Evolutionary conservation across 2,329 filamentous ascomycete species (phyloP), one percentile per base, ranked within the genome.

Genomic region (Spiromastix sp.): DNA sequence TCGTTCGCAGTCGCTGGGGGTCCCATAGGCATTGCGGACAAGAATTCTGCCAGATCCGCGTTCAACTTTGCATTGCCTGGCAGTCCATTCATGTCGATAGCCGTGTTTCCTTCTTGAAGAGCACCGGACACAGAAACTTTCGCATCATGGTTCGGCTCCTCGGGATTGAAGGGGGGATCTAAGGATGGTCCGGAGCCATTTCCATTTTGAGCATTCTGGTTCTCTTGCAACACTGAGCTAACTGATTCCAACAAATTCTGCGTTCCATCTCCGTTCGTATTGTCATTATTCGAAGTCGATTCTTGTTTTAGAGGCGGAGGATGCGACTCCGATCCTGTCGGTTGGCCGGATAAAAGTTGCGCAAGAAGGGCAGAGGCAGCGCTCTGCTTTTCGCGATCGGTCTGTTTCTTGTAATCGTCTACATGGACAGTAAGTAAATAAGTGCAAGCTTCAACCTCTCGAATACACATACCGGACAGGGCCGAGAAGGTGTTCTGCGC

Each of bases 311-410:
- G 24, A 12, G 37, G 19, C 26, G 12, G n/a, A 24, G 21, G 18
- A 3, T 19, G 10, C 8, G 34, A 21, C 17, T 28, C 29, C 15
- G 26, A 20, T 19, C 24, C 10, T 22, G 48, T 37, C n/a, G 47
- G 40, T 40, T 56, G 54, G 39, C 55, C 57, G 27, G 58, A 56
- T 35, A 63, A 52, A 6, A 63, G 48, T 45, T 63, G 59, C 22
- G 60, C 60, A 29, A 63, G 49, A 11, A 63, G 52, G 28, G 60
- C 55, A 17, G 56, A 60, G 37, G 60, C 60, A 28, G 60, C 60
- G 27, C 50, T 57, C 41, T 63, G 60, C 26, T 58, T 58, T 32
- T 57, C 54, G 37, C 50, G 38, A 36, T 59, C 49, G 12, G 43
- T 43, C 26, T 37, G 40, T 40, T 52, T 50, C 30, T 53, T 51